phyloP scores from a whole-genome alignment of 2,329 filamentous ascomycete species.

The Microsporum canis region DNA sequence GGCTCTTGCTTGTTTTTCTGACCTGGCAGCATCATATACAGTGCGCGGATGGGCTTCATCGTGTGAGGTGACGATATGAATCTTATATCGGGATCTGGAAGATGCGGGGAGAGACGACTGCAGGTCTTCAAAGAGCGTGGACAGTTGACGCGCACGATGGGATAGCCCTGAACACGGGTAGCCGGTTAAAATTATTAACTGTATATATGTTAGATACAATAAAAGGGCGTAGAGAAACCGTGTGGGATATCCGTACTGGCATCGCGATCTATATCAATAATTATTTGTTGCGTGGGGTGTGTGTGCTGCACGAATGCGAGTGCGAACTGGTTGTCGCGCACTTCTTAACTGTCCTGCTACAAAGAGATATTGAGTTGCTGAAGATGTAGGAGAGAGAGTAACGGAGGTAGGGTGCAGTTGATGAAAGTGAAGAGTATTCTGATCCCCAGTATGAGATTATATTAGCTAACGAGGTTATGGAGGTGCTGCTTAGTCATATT shows the following conservation, averaged over 20 bases:
- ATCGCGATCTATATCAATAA: background rate
- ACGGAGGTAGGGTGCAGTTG: background rate
- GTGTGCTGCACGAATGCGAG: background rate
- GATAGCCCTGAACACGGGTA: conserved; percentile 55
- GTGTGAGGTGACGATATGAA: conserved; percentile 31
- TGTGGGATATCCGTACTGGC: background rate
- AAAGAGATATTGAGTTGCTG: background rate
- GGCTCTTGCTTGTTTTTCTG: conserved; percentile 54
- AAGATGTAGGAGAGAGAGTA: background rate
- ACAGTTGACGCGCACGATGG: conserved; percentile 48
- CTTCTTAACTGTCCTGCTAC: background rate
- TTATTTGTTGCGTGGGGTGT: background rate
- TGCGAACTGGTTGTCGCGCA: background rate
- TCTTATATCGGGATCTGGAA: conserved; percentile 35
- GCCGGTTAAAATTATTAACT: conserved; percentile 53
- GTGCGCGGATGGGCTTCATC: conserved; percentile 35
- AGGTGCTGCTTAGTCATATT: too few relatives aligned
- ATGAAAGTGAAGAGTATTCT: too few relatives aligned
- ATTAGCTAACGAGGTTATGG: too few relatives aligned
- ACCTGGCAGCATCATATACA: conserved; percentile 46
- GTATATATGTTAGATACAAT: conserved; percentile 4
- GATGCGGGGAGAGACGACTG: conserved; percentile 32
- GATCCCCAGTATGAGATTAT: too few relatives aligned
- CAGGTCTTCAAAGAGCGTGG: conserved; percentile 38
- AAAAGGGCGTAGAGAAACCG: background rate